phyloP scores from a whole-genome alignment of 192 early-diverging fungal species.

The Coemansia sp. region DNA sequence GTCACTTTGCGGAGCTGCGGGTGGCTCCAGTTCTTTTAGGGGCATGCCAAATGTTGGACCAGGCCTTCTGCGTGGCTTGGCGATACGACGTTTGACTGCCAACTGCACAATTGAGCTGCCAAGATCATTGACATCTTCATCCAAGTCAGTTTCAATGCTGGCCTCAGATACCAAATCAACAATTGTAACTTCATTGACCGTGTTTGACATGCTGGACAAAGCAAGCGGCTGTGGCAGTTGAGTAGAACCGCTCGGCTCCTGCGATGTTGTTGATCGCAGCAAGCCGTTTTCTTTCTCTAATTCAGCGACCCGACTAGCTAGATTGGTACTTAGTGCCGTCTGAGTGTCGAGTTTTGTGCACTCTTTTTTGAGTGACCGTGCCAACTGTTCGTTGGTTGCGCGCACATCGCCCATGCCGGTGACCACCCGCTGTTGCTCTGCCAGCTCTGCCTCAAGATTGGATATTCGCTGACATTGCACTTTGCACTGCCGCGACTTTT shows the following conservation, averaged over 20 bases:
- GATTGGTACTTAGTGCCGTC: conserved; percentile 7
- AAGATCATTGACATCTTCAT: conserved; percentile 25
- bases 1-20: not conserved
- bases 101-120: conserved; percentile 10
- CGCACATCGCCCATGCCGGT: conserved; percentile 42
- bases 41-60: conserved; percentile 33
- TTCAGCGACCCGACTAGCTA: conserved; percentile 23
- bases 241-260: not conserved
- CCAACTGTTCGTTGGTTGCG: conserved; percentile 37
- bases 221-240: not conserved
- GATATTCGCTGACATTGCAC: conserved; percentile 4
- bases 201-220: not conserved
- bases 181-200: not conserved
- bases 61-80: conserved; percentile 1
- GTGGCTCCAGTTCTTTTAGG: not conserved
- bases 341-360: conserved; percentile 22
- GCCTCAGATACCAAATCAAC: conserved; percentile 13
- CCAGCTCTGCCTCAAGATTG: conserved; percentile 16
- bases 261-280: not conserved
- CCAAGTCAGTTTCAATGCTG: conserved; percentile 14
- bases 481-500: conserved; percentile 29
- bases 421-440: conserved; percentile 41
- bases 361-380: conserved; percentile 38
- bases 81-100: not conserved
- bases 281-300: not conserved